Percentiles rank a stretch among this genome's conserved stretches.
Evolutionary conservation across 1,284 basidiomycete genomes (phyloP).

Genomic region (Fomitiporia mediterranea): DNA sequence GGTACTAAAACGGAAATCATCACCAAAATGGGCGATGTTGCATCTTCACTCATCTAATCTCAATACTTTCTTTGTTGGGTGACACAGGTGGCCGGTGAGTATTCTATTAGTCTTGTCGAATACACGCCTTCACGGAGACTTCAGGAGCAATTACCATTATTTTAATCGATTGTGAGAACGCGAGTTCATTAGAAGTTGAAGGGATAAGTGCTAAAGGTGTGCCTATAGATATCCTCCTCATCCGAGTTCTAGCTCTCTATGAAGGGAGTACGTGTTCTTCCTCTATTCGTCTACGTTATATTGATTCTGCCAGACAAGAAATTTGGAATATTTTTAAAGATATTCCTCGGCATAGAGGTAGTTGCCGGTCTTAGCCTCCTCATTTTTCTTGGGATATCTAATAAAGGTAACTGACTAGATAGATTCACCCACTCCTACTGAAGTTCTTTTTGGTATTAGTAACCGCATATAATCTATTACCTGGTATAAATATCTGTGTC

Average conservation of each 20-base stretch:
- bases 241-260: neutral
- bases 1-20: too few relatives aligned
- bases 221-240: neutral
- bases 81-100: too few relatives aligned
- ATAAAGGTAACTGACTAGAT: neutral
- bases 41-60: too few relatives aligned
- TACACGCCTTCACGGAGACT: too few relatives aligned
- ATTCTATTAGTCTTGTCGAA: too few relatives aligned
- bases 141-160: too few relatives aligned
- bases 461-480: neutral
- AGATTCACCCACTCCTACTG: too few relatives aligned
- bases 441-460: neutral
- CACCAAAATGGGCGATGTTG: too few relatives aligned
- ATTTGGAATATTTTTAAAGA: neutral
- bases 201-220: too few relatives aligned
- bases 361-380: neutral
- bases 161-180: too few relatives aligned
- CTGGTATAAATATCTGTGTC: neutral
- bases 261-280: neutral
- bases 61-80: too few relatives aligned
- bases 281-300: neutral
- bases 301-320: neutral
- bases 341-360: neutral
- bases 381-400: neutral
- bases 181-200: too few relatives aligned